Evolutionary conservation across 257 asterid genomes (phyloP).

Genomic region (Dorcoceras hygrometricum): DNA sequence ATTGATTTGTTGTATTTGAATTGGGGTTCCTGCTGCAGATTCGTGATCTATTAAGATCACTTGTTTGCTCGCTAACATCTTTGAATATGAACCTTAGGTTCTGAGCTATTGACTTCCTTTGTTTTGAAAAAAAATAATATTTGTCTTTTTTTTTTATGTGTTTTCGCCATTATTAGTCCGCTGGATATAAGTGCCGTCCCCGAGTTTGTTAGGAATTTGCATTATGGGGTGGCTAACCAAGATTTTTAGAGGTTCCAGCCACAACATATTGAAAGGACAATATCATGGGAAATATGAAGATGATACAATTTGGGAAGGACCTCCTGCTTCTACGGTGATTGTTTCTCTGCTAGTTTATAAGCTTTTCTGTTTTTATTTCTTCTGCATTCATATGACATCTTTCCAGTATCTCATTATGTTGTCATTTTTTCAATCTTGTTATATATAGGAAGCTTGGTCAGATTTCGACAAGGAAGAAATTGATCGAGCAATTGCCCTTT

Average conservation of each 20-base stretch:
- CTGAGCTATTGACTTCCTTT: slow-evolving; percentile 8
- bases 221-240: slow-evolving; percentile 83
- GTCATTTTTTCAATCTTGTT: slow-evolving; percentile 21
- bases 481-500: slow-evolving; percentile 83
- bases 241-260: slow-evolving; percentile 73
- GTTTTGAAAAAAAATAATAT: not conserved
- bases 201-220: slow-evolving; percentile 24
- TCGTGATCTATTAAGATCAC: not conserved
- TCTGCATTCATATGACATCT: slow-evolving; percentile 5
- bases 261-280: slow-evolving; percentile 65
- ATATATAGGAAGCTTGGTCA: slow-evolving; percentile 59
- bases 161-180: slow-evolving; percentile 24
- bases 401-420: slow-evolving; percentile 19
- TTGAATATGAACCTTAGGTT: slow-evolving; percentile 13
- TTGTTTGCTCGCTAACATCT: not conserved
- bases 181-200: slow-evolving; percentile 30
- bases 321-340: slow-evolving; percentile 58
- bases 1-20: slow-evolving; percentile 17
- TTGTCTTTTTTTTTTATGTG: slow-evolving; percentile 8
- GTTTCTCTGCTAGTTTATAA: slow-evolving; percentile 6
- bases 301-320: slow-evolving; percentile 55
- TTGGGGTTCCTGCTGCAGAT: slow-evolving; percentile 16
- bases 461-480: slow-evolving; percentile 87
- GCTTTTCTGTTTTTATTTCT: slow-evolving; percentile 3
- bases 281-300: slow-evolving; percentile 69